Evolutionary conservation across 768 basidiomycete species (phyloP), one percentile per base, ranked within the genome.

Genomic region (Serendipita vermifera): DNA sequence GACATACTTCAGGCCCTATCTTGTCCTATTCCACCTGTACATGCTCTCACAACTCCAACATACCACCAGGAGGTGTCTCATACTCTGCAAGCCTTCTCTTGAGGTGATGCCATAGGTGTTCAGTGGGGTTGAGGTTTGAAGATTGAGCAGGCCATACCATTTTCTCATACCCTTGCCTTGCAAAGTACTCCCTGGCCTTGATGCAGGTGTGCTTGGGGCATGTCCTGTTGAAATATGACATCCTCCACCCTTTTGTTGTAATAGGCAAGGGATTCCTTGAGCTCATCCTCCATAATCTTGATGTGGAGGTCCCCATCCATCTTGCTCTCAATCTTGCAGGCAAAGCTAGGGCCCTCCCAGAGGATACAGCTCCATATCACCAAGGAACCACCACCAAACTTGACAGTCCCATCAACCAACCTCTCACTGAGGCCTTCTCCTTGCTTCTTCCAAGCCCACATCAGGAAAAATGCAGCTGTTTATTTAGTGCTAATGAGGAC

Each of bases 131-230:
- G n/a, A n/a, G n/a, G n/a, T 61, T 57, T 26, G 60, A 60, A 55
- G 56, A 57, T 39, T 54, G 41, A 40, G 61, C 35, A n/a, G 61
- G 60, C 61, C 61, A 61, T 20, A 17, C 41, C 27, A 62, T 11
- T 27, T 46, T 24, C 13, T 61, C 40, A 33, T 58, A 27, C 22
- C 43, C 39, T 26, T 59, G 29, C 29, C 58, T 57, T 31, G 36
- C 15, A 36, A 62, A 59, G 60, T 56, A 62, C 24, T 62, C 31
- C 15, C 7, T 54, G 11, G 61, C 58, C 31, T 38, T 43, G 15
- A 33, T 51, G 27, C 43, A 60, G 41, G 60, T 60, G 36, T 60
- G 59, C 38, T 61, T 61, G 20, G 60, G 57, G 53, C 58, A 60
- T n/a, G n/a, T n/a, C n/a, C n/a, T 38, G 36, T 32, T 53, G 48